phyloP scores from a whole-genome alignment of 1,284 basidiomycete genomes.

The Cutaneotrichosporon mucoides region DNA sequence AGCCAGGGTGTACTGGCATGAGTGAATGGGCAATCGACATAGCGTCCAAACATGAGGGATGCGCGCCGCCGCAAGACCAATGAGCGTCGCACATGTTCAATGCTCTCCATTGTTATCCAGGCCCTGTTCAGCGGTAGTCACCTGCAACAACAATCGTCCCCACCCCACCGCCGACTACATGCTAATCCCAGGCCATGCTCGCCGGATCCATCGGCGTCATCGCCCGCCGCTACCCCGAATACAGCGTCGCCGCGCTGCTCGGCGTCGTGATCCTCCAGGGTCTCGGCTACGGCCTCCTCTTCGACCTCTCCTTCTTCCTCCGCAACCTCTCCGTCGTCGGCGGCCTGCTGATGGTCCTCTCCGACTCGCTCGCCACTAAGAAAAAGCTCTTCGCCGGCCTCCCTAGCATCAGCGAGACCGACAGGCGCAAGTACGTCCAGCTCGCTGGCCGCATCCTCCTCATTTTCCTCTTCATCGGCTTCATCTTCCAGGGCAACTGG shows the following conservation, averaged over 20 bases:
- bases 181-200: slow-evolving; percentile 72
- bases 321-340: slow-evolving; percentile 89
- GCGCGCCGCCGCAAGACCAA: too few relatives aligned
- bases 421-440: slow-evolving; percentile 98
- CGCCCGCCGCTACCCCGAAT: slow-evolving; percentile 79
- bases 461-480: slow-evolving; percentile 98
- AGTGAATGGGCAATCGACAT: too few relatives aligned
- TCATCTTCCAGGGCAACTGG: slow-evolving; percentile 92
- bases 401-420: slow-evolving; percentile 85
- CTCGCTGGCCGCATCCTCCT: slow-evolving; percentile 94
- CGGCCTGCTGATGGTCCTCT: slow-evolving; percentile 95
- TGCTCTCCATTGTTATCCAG: too few relatives aligned
- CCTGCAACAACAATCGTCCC: too few relatives aligned
- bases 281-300: slow-evolving; percentile 89
- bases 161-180: too few relatives aligned
- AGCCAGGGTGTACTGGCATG: too few relatives aligned
- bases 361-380: slow-evolving; percentile 82
- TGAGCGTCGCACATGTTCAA: too few relatives aligned
- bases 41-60: too few relatives aligned
- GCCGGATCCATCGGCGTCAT: slow-evolving; percentile 83
- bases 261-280: slow-evolving; percentile 91
- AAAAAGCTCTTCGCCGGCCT: slow-evolving; percentile 89
- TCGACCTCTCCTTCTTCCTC: slow-evolving; percentile 99
- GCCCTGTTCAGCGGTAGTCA: too few relatives aligned
- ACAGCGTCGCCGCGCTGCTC: slow-evolving; percentile 82